Evolutionary conservation across 306 rosid genomes (phyloP), one percentile per base, ranked within the genome.

Genomic region (Potentilla sterilis): DNA sequence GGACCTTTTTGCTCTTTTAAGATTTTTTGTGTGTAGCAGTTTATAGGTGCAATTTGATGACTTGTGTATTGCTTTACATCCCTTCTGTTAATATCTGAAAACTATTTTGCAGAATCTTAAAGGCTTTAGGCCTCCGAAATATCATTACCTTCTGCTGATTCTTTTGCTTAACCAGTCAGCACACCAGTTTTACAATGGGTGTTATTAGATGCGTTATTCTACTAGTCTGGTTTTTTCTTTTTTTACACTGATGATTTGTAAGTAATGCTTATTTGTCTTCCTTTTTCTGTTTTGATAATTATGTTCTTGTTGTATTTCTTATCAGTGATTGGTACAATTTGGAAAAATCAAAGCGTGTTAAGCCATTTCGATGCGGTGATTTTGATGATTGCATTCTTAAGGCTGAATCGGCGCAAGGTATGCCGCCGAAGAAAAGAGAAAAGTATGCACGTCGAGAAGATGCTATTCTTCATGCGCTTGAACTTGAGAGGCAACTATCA

Each of bases 391-490:
- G 95, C 76, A 94, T 94, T 85, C 95, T 86, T 78, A 92, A 89
- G 88, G 98, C 96, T 7, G 98, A 94, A 81, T 85, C 93, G 4
- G 78, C 97, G 1, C 96, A 88, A 75, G 93, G 95, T 63, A 88
- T 94, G 96, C 96, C 97, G 1, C 83, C 88, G 73, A 94, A 92
- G 90, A 94, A 94, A 84, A 88, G 98, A 76, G 98, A 94, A 85
- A 94, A 94, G 79, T 94, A 94, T 83, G 98, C 98, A 43, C 96
- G 98, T 62, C 89, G 96, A 77, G 98, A 94, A 86, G 98, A 94
- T 85, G 98, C 97, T 55, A 92, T 94, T 81, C 91, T 94, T 66
- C 98, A 94, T 66, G 98, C 98, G 9, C 95, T 94, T 70, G 92
- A 90, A 61, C 98, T 94, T 61, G 98, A 94, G 88, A 92, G 79